Evolutionary conservation across 768 basidiomycete genomes (phyloP), one percentile per base, ranked within the genome.

Genomic region (Kwoniella pini): DNA sequence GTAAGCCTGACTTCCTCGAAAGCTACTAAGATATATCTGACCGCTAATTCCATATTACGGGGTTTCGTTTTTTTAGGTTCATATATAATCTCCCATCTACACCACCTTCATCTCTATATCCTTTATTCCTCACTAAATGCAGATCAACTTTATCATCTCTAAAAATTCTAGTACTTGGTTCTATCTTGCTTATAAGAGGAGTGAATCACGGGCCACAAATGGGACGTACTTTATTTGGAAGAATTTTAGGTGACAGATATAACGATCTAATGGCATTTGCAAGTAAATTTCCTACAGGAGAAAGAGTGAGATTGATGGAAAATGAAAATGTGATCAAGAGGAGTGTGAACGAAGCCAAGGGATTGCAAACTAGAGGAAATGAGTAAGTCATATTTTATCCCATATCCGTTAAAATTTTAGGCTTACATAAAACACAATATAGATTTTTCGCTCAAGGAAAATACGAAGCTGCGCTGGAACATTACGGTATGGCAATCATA

Each of bases 391-490:
- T n/a, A 19, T 7, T n/a, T 21, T 22, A 36, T 7, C 33, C 33
- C 33, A 36, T 7, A 36, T 15, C 33, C 33, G 33, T 36, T 7
- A 7, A 36, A 15, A 15, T 15, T 36, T 15, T 7, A 7, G 7
- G 33, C 33, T 36, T 7, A 36, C 33, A 15, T 7, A 15, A 36
- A 15, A 36, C 7, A 36, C 15, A 36, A 36, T 36, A 9, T 28
- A 55, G 54, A n/a, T 55, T 55, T 15, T 55, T 55, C 54, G 42
- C 54, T 27, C 19, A 55, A 17, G 42, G 43, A 11, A 45, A 55
- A 55, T 45, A 55, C 43, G 54, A 55, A 36, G 55, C 55, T 26
- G 11, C 55, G 12, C 45, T 57, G 7, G 55, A 57, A 48, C 55
- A 57, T 39, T 39, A 48, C 26, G 55, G 45, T 22, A 36, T 57